Evolutionary conservation across 441 rosid species (phyloP).

Genomic region (Populus hybrid): DNA sequence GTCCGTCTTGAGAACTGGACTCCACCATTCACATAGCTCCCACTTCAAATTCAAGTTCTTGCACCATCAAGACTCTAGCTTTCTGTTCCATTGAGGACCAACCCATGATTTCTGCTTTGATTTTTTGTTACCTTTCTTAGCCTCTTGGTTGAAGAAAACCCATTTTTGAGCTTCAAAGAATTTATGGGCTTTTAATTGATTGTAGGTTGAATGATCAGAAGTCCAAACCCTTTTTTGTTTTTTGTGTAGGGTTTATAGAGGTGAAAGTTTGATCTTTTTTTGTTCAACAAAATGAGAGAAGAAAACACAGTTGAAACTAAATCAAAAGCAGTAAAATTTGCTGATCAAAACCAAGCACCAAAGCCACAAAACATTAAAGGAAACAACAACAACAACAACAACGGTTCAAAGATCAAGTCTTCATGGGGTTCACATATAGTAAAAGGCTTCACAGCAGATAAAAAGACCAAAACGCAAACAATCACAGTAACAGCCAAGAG

Average conservation of each 20-base stretch:
- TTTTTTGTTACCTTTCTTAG: not conserved
- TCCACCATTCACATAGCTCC: not conserved
- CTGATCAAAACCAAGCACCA: conserved; percentile 59
- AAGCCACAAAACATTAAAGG: conserved; percentile 29
- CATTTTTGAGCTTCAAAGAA: not conserved
- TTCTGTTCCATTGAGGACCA: not conserved
- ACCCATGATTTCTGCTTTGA: not conserved
- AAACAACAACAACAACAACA: conserved; percentile 9
- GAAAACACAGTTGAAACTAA: conserved; percentile 37
- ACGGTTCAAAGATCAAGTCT: conserved; percentile 41
- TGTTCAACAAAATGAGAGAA: conserved; percentile 39
- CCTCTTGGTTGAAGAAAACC: not conserved
- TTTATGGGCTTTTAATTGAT: not conserved
- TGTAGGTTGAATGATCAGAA: not conserved
- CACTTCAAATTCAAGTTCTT: conserved; percentile 20
- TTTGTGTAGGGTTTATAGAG: not conserved
- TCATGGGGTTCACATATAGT: conserved; percentile 72
- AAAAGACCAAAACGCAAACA: conserved; percentile 42
- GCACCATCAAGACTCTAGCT: not conserved
- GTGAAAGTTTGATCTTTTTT: conserved; percentile 5
- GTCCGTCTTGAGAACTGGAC: conserved; percentile 19
- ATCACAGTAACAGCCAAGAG: conserved; percentile 32
- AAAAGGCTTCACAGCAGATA: conserved; percentile 63
- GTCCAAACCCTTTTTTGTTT: not conserved
- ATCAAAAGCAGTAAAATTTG: conserved; percentile 33